Evolutionary conservation across 805 yeast genomes (phyloP), one percentile per base, ranked within the genome.

Genomic region (Monosporozyma siamensis): DNA sequence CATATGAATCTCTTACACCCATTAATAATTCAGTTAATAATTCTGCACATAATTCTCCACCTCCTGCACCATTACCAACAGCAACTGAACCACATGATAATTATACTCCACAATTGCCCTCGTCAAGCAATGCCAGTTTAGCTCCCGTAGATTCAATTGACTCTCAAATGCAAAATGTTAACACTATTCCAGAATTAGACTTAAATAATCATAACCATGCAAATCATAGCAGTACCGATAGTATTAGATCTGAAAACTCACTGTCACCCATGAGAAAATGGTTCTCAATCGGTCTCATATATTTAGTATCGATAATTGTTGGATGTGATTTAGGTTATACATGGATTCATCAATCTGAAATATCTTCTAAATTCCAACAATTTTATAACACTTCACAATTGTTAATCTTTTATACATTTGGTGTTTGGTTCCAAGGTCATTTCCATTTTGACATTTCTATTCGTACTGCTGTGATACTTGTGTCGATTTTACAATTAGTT

Each of bases 1-100:
- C 39, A 2, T 35, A 35, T 17, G 30, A 35, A 25, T 35, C 39
- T 11, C 21, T 35, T 7, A 35, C 35, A 18, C 35, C 35, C 23
- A 6, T 31, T 10, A 31, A 31, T 18, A 31, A 29, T 15, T 29
- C 32, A 14, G 18, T 15, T 4, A 29, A 29, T 29, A 29, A 31
- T 31, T 31, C 35, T 31, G 22, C 23, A 11, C 35, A 31, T 18
- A 31, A 31, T 31, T 31, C 35, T 18, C 35, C 35, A 15, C 35
- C 35, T 5, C 23, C 35, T 5, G 11, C 21, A 30, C 15, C 34
- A 4, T 8, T 30, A 18, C 23, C 25, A 23, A 6, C 25, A 6
- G 9, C 9, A 23, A 23, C 25, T 6, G 25, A 6, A 23, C 6
- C 25, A 9, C 6, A 23, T 23, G 8, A 23, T 23, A 23, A 23